Conservation (phyloP, 2,329 filamentous ascomycete species). For the Cordyceps cateniannulata region DNA sequence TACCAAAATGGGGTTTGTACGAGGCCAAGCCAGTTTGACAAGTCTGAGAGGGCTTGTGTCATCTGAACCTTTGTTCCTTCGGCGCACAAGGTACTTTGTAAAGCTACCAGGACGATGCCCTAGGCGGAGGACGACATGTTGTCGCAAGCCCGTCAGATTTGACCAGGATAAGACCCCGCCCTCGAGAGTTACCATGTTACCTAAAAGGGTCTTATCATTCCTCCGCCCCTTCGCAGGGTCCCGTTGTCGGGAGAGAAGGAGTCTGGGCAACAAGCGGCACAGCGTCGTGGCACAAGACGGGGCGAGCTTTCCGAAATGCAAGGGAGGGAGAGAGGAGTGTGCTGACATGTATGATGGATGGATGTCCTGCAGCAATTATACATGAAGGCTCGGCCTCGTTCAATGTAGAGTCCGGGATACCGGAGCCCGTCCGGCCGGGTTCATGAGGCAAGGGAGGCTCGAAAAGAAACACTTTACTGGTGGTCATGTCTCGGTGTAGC, state of each 20-base stretch:
- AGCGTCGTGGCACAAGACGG: not conserved
- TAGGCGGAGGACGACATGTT: not conserved
- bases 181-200: not conserved
- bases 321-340: not conserved
- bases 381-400: not conserved
- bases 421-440: not conserved
- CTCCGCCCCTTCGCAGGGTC: not conserved
- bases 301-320: not conserved
- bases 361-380: conserved; percentile 3
- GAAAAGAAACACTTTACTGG: too few relatives aligned
- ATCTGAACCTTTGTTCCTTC: not conserved
- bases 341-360: too few relatives aligned
- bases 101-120: not conserved
- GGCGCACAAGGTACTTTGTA: not conserved
- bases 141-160: conserved; percentile 3
- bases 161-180: not conserved
- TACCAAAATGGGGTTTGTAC: not conserved
- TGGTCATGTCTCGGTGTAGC: not conserved
- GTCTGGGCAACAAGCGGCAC: not conserved
- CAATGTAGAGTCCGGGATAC: not conserved
- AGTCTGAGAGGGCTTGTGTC: not conserved
- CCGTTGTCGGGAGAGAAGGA: not conserved
- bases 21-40: not conserved
- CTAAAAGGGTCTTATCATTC: not conserved
- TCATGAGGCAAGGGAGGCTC: not conserved